phyloP scores from a whole-genome alignment of 345 rosid species.

The Angophora floribunda region DNA sequence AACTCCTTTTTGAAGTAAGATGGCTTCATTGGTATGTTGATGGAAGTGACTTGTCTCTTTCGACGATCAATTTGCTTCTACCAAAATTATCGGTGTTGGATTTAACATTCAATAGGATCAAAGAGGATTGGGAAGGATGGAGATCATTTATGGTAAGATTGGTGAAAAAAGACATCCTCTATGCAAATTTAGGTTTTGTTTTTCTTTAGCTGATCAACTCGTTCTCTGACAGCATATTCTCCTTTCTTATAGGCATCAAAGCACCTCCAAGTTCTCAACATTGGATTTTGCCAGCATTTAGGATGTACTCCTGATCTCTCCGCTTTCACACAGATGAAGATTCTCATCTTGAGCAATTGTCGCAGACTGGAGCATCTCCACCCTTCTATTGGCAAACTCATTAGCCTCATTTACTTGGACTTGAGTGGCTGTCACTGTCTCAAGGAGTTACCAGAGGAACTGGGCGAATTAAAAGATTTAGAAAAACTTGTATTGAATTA shows the following conservation, averaged over 20 bases:
- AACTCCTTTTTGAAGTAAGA: no score
- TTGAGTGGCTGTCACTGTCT: rapidly evolving
- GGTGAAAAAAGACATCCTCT: no score
- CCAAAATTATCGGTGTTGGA: no score
- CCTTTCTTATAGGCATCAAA: not conserved
- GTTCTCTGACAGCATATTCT: not conserved
- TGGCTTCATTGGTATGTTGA: no score
- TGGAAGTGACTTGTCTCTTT: rapidly evolving
- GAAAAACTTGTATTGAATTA: rapidly evolving
- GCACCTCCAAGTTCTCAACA: rapidly evolving
- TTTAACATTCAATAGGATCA: no score
- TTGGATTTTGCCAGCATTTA: rapidly evolving
- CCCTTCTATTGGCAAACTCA: not conserved
- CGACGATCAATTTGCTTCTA: no score
- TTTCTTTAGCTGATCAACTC: not conserved
- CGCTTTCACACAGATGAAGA: not conserved
- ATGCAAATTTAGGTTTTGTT: no score
- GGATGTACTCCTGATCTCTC: not conserved
- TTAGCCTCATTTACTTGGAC: no score
- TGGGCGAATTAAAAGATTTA: no score
- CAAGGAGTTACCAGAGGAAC: no score
- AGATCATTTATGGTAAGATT: no score
- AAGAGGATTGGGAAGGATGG: no score
- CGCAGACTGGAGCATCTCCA: rapidly evolving
- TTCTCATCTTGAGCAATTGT: rapidly evolving